Conservation (phyloP, 1,139 yeast species). For the Debaryomycetaceae sp. region DNA sequence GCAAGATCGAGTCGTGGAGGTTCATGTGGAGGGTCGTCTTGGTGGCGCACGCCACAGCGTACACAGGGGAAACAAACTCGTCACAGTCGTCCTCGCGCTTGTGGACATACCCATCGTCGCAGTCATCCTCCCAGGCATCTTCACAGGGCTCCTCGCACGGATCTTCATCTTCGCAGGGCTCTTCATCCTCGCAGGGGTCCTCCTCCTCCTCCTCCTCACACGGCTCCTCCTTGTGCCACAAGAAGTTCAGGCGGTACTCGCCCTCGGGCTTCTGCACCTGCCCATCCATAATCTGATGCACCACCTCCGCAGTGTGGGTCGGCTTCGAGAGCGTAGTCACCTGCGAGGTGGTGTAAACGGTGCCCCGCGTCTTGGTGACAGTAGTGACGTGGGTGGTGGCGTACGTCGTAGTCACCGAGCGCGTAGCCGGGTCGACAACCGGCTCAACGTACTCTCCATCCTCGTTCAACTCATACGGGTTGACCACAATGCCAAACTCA, state of each 20-base stretch:
- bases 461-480: constrained; percentile 17
- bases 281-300: constrained; percentile 28
- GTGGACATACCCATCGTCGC: constrained; percentile 3
- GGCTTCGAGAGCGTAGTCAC: constrained; percentile 23
- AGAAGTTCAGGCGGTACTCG: constrained; percentile 3
- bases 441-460: constrained; percentile 16
- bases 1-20: constrained; percentile 29
- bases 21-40: constrained; percentile 29
- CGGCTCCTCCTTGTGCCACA: constrained; percentile 9
- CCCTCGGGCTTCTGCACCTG: constrained; percentile 21
- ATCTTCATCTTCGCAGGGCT: constrained; percentile 10
- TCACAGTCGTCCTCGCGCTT: constrained; percentile 7
- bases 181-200: constrained; percentile 7
- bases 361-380: constrained; percentile 7
- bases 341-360: constrained; percentile 16
- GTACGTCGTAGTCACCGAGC: constrained; percentile 15
- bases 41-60: constrained; percentile 31
- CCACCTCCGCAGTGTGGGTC: constrained; percentile 18
- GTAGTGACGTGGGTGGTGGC: constrained; percentile 6
- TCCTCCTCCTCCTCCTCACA: constrained; percentile 5
- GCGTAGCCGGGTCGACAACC: constrained; percentile 11
- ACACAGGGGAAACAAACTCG: constrained; percentile 20
- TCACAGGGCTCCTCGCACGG: constrained; percentile 5
- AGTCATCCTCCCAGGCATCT: constrained; percentile 5
- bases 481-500: constrained; percentile 33